These are phyloP conservation scores for Exophiala calicioides DNA, from an alignment of 2,329 filamentous ascomycete species.

Conservation along the genomic window DNA sequence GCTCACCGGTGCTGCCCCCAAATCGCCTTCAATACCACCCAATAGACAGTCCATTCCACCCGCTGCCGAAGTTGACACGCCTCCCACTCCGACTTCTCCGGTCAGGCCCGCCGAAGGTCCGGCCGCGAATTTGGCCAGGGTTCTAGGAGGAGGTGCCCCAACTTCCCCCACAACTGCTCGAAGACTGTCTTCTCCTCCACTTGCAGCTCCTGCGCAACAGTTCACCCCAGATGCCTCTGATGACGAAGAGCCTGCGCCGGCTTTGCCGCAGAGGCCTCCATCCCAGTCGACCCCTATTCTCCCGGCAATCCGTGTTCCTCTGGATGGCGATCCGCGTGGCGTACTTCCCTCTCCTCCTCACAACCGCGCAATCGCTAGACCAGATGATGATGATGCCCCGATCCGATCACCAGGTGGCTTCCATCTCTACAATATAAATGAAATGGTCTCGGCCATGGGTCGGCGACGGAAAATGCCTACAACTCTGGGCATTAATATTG, in stretches of 20 bases:
- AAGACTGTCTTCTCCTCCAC: slow-evolving; percentile 39
- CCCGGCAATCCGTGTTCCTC: slow-evolving; percentile 36
- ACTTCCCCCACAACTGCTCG: slow-evolving; percentile 35
- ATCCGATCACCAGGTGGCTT: slow-evolving; percentile 71
- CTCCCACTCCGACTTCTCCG: slow-evolving; percentile 37
- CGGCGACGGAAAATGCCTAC: slow-evolving; percentile 98
- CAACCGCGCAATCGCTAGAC: slow-evolving; percentile 49
- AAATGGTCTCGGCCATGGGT: slow-evolving; percentile 95
- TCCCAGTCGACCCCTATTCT: slow-evolving; percentile 50
- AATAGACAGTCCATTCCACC: slow-evolving; percentile 30
- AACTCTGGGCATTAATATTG: slow-evolving; percentile 89
- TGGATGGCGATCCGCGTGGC: slow-evolving; percentile 44
- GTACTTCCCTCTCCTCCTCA: slow-evolving; percentile 58
- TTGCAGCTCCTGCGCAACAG: slow-evolving; percentile 50
- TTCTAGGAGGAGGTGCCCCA: slow-evolving; percentile 41
- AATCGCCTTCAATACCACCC: slow-evolving; percentile 47
- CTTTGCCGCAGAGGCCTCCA: slow-evolving; percentile 63
- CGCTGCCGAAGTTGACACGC: slow-evolving; percentile 30
- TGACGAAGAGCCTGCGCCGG: slow-evolving; percentile 60
- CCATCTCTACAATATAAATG: slow-evolving; percentile 94
- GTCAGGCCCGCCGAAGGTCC: slow-evolving; percentile 52
- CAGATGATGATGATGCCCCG: slow-evolving; percentile 48
- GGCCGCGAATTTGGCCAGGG: slow-evolving; percentile 59
- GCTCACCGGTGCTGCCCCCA: slow-evolving; percentile 53
- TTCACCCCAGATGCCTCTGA: slow-evolving; percentile 70